Conservation (phyloP, 2,329 filamentous ascomycete species). For the Parastagonospora avenae region DNA sequence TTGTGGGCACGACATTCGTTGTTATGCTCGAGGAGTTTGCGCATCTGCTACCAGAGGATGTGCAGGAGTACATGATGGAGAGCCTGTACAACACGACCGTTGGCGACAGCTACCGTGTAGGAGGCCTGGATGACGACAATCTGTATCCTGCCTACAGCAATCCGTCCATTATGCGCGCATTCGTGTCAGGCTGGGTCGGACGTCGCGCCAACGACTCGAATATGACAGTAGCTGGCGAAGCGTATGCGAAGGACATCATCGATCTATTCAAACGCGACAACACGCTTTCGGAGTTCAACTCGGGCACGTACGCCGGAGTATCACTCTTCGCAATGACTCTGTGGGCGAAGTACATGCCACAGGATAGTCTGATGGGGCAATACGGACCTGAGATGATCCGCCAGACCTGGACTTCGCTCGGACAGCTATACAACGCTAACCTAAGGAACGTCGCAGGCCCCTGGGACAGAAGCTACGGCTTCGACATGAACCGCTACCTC, state of each 20-base stretch:
- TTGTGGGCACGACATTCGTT: conserved; percentile 64
- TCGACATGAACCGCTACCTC: conserved; percentile 67
- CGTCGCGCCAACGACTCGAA: conserved; percentile 60
- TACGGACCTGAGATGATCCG: conserved; percentile 59
- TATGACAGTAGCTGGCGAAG: conserved; percentile 63
- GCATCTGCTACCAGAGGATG: conserved; percentile 50
- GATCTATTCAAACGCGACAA: conserved; percentile 61
- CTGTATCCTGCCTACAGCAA: conserved; percentile 68
- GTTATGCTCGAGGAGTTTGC: conserved; percentile 64
- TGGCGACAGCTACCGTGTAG: conserved; percentile 66
- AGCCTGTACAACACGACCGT: conserved; percentile 61
- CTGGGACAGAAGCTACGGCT: conserved; percentile 68
- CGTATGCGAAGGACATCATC: conserved; percentile 61
- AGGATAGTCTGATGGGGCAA: conserved; percentile 59
- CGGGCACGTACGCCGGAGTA: conserved; percentile 67
- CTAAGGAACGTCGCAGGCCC: conserved; percentile 67
- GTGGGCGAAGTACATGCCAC: conserved; percentile 64
- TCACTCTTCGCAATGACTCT: conserved; percentile 64
- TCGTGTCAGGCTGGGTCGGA: conserved; percentile 65
- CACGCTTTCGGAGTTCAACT: conserved; percentile 68
- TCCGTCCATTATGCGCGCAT: conserved; percentile 66
- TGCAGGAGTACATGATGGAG: conserved; percentile 55
- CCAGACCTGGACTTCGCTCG: conserved; percentile 59
- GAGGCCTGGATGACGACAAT: conserved; percentile 64
- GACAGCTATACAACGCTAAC: conserved; percentile 62